Percentiles rank a stretch among this genome's conserved stretches.
These are phyloP conservation scores for Debaryomyces singareniensis DNA, from an alignment of 1,139 yeast genomes.

Conservation along the genomic window DNA sequence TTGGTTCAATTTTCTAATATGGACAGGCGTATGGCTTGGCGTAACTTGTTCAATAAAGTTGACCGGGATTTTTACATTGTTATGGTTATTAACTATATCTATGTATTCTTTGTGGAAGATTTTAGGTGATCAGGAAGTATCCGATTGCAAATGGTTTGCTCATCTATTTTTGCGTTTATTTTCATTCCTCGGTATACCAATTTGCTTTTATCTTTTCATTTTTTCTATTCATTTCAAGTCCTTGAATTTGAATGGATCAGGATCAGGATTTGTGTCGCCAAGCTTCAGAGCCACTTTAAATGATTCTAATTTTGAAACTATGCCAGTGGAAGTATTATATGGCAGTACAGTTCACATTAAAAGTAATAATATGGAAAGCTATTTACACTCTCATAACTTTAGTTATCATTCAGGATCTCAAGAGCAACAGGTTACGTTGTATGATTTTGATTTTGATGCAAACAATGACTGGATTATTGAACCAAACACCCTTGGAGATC, in stretches of 20 bases:
- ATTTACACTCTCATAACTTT: slow-evolving; percentile 60
- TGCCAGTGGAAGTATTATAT: slow-evolving; percentile 48
- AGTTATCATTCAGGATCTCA: slow-evolving; percentile 49
- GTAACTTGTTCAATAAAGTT: slow-evolving; percentile 44
- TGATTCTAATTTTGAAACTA: slow-evolving; percentile 28
- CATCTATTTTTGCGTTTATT: slow-evolving; percentile 26
- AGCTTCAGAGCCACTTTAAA: slow-evolving; percentile 49
- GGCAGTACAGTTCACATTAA: slow-evolving; percentile 66
- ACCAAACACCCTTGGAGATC: slow-evolving; percentile 23
- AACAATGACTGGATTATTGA: slow-evolving; percentile 70
- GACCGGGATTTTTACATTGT: slow-evolving; percentile 46
- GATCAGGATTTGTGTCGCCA: slow-evolving; percentile 47
- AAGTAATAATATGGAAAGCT: slow-evolving; percentile 56
- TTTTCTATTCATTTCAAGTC: slow-evolving; percentile 46
- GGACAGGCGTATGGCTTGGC: slow-evolving; percentile 50
- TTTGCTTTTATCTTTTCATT: slow-evolving; percentile 38
- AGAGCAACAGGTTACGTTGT: slow-evolving; percentile 66
- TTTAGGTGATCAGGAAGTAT: slow-evolving; percentile 49
- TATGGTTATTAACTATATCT: slow-evolving; percentile 44
- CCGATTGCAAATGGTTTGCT: slow-evolving; percentile 20
- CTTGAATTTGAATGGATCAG: slow-evolving; percentile 45
- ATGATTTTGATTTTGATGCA: slow-evolving; percentile 42
- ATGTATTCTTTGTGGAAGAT: slow-evolving; percentile 46
- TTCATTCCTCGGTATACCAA: slow-evolving; percentile 42
- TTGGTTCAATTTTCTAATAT: slow-evolving; percentile 41